Percentiles rank a stretch among this genome's conserved stretches.
Conservation (phyloP, 257 asterid genomes). For the Solanum peruvianum region DNA sequence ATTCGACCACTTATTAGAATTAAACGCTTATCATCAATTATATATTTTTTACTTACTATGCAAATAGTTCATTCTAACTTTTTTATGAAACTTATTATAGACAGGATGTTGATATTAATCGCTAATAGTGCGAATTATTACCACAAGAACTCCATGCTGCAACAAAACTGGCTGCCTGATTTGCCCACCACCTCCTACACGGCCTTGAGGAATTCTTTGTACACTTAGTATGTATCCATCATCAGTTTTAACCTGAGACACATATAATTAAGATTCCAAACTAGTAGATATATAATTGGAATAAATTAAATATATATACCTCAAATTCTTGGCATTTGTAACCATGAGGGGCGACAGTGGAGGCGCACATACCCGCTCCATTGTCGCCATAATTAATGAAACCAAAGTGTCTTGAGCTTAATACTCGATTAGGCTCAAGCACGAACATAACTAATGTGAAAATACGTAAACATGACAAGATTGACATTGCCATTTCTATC, state of each 20-base stretch:
- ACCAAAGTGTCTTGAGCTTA: conserved; percentile 11
- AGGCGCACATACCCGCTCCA: conserved; percentile 5
- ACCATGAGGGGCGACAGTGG: conserved; percentile 11
- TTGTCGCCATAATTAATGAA: background rate
- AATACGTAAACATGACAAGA: conserved; percentile 3
- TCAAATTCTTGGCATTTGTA: conserved; percentile 24
- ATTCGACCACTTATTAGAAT: no score
- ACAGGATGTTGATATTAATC: no score
- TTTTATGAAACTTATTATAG: no score
- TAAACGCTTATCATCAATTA: no score
- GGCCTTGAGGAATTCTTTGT: conserved; percentile 47
- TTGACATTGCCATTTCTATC: conserved; percentile 12
- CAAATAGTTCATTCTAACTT: no score
- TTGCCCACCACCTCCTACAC: conserved; percentile 5
- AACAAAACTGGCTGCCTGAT: conserved; percentile 21
- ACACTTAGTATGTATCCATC: conserved; percentile 63
- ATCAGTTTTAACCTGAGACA: conserved; percentile 50
- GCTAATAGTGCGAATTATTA: conserved; percentile 15
- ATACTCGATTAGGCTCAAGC: conserved; percentile 10
- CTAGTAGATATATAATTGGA: background rate
- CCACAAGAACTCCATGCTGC: conserved; percentile 55
- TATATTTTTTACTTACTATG: no score
- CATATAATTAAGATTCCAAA: background rate
- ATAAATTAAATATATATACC: background rate
- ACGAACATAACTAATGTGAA: conserved; percentile 1